These are phyloP conservation scores for Cudoniella acicularis DNA, from an alignment of 495 filamentous ascomycete species.

Conservation along the genomic window DNA sequence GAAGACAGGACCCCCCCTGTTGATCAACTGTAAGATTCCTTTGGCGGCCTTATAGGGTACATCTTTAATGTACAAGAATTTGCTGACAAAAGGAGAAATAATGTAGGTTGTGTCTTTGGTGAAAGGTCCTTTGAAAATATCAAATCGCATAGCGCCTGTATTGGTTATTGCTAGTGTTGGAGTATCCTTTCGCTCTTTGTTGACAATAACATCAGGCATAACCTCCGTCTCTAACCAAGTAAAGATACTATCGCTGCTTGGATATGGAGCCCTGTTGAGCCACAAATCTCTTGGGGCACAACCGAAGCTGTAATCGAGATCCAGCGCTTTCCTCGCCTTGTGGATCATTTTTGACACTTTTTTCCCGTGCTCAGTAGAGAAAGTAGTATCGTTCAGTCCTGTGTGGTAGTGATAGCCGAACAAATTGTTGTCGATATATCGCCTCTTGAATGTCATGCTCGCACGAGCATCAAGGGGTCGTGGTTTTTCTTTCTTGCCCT, in stretches of 20 bases:
- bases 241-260: conserved; percentile 67
- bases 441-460: conserved; percentile 61
- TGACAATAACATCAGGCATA: conserved; percentile 56
- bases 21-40: conserved; percentile 67
- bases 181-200: conserved; percentile 33
- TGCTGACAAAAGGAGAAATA: conserved; percentile 83
- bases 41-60: conserved; percentile 73
- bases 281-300: conserved; percentile 81
- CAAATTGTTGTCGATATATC: conserved; percentile 95
- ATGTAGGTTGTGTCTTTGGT: conserved; percentile 81
- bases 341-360: conserved; percentile 72
- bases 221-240: conserved; percentile 74
- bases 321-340: conserved; percentile 60
- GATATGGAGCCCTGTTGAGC: conserved; percentile 73
- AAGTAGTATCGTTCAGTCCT: conserved; percentile 61
- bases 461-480: conserved; percentile 16
- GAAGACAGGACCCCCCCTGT: conserved; percentile 39
- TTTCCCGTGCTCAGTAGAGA: conserved; percentile 72
- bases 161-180: conserved; percentile 75
- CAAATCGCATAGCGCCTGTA: conserved; percentile 88
- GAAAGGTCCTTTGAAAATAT: conserved; percentile 88
- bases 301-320: conserved; percentile 71
- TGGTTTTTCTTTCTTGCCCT: conserved; percentile 25
- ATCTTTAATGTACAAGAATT: conserved; percentile 72
- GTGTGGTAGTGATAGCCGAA: conserved; percentile 82